Evolutionary conservation across 345 rosid genomes (phyloP).

Genomic region (Linum tenue): DNA sequence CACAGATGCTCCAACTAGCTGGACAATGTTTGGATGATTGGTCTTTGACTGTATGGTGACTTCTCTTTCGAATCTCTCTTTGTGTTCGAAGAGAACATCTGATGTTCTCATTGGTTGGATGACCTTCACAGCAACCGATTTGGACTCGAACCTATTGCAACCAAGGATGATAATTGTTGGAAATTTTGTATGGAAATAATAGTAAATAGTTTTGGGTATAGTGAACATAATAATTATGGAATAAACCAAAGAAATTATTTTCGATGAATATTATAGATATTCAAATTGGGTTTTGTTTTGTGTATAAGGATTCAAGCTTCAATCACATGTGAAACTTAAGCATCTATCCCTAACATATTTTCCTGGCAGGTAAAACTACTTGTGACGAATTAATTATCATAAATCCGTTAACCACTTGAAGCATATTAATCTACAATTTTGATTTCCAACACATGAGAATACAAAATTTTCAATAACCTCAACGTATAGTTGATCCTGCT

Average conservation of each 20-base stretch:
- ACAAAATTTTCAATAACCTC: background rate
- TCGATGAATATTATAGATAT: background rate
- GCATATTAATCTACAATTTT: too few species aligned
- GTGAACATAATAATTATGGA: too few species aligned
- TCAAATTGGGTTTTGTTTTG: too few species aligned
- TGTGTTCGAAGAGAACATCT: conserved; percentile 22
- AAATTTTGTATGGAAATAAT: background rate
- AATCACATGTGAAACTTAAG: background rate
- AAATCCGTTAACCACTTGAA: too few species aligned
- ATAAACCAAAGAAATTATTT: too few species aligned
- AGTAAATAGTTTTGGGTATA: too few species aligned
- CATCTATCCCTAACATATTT: background rate
- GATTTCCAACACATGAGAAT: too few species aligned
- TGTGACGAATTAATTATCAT: too few species aligned
- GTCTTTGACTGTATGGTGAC: conserved; percentile 38
- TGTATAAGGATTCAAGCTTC: background rate
- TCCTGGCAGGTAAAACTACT: background rate
- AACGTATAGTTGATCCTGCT: conserved; percentile 4
- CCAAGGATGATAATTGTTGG: too few species aligned
- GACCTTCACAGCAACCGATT: conserved; percentile 47
- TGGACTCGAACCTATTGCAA: conserved; percentile 18
- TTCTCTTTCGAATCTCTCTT: conserved; percentile 44
- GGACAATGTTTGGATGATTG: conserved; percentile 41
- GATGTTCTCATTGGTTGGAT: conserved; percentile 31
- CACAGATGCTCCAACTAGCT: conserved; percentile 49